Conservation (phyloP, 2,329 filamentous ascomycete species). For the Aspergillus fischeri region DNA sequence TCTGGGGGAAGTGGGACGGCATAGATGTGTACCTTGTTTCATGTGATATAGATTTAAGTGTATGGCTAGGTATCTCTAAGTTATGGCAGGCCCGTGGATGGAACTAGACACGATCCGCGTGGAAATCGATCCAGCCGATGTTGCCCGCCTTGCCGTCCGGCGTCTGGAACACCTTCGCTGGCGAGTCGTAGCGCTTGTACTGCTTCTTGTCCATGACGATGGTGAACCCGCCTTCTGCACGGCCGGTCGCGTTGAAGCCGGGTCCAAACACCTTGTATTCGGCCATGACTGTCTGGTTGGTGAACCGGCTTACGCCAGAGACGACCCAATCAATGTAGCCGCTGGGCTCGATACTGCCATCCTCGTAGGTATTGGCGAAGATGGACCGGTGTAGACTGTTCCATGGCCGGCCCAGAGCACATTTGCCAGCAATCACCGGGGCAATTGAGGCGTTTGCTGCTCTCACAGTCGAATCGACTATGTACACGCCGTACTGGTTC, state of each 20-base stretch:
- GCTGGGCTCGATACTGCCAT: constrained; percentile 48
- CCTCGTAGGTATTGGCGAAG: constrained; percentile 54
- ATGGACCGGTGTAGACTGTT: constrained; percentile 56
- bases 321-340: constrained; percentile 55
- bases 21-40: neutral
- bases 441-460: constrained; percentile 50
- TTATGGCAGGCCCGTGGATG: neutral
- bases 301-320: constrained; percentile 36
- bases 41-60: neutral
- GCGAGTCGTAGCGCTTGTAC: constrained; percentile 37
- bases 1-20: constrained; percentile 13
- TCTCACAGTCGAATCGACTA: constrained; percentile 52
- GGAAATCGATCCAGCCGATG: constrained; percentile 47
- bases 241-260: constrained; percentile 50
- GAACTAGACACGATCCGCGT: neutral
- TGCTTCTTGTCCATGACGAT: constrained; percentile 42
- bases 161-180: constrained; percentile 45
- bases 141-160: constrained; percentile 45
- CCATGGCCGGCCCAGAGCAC: constrained; percentile 61
- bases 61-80: neutral
- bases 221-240: constrained; percentile 41
- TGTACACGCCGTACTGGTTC: constrained; percentile 66
- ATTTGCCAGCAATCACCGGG: constrained; percentile 43
- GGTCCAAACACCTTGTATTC: constrained; percentile 52
- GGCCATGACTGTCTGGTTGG: constrained; percentile 52